Evolutionary conservation across 2,329 filamentous ascomycete species (phyloP), one percentile per base, ranked within the genome.

Genomic region (Penicillium sumatraense): DNA sequence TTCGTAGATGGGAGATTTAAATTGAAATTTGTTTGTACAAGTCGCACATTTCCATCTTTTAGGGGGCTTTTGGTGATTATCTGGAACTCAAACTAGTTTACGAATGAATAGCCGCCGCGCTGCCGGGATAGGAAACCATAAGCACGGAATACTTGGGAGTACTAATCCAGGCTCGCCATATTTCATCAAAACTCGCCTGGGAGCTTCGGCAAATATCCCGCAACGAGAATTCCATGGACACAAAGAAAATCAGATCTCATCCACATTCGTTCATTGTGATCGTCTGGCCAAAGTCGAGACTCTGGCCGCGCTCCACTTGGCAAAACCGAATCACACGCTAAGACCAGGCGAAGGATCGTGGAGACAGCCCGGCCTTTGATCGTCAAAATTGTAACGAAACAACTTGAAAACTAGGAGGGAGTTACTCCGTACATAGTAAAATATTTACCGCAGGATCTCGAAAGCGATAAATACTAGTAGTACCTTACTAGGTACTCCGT

Each of bases 281-380:
- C 16, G 20, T 46, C 42, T 23, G 27, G 26, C 21, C 42, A 23
- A 10, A 46, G 5, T 46, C 42, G 42, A 46, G 56, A 61, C 55
- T 54, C 52, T 58, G 58, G 52, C 50, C 52, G 52, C 50, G 44
- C 48, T 61, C 60, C 62, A 63, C 58, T 46, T 46, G 23, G 16
- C 21, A 31, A 48, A 46, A 51, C 53, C 54, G 47, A 60, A 54
- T 63, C 60, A 63, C 56, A 61, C 60, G 58, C 62, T 57, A 63
- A 60, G 29, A 47, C 26, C 53, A 49, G 53, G 46, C 48, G 47
- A 54, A 33, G 51, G 49, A 56, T 61, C 53, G 36, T 56, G 48
- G 49, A 56, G 40, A 49, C 40, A 51, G 33, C 27, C 36, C 27
- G 44, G 49, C 23, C 27, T 10, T 41, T 52, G 58, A 63, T 59